Conservation (phyloP, 768 basidiomycete genomes). For the Lentinula aciculospora region DNA sequence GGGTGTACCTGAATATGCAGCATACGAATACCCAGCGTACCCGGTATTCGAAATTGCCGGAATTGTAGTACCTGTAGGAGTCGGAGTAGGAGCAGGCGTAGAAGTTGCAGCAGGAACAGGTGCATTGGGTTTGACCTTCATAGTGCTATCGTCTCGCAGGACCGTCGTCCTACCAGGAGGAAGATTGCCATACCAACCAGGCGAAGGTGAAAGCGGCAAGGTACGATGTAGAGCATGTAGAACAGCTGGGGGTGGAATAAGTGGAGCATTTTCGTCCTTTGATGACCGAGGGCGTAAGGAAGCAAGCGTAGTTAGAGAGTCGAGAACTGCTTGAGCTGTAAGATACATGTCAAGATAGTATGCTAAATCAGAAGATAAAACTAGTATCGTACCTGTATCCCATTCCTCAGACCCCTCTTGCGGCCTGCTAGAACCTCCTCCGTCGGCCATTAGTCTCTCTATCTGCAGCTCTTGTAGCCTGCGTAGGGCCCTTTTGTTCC, state of each 20-base stretch:
- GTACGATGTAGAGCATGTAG: slow-evolving; percentile 72
- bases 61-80: slow-evolving; percentile 11
- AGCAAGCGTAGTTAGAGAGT: slow-evolving; percentile 61
- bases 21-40: slow-evolving; percentile 10
- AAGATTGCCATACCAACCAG: slow-evolving; percentile 74
- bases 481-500: slow-evolving; percentile 58
- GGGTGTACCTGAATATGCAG: slow-evolving; percentile 29
- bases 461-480: slow-evolving; percentile 64
- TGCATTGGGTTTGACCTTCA: slow-evolving; percentile 47
- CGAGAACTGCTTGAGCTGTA: slow-evolving; percentile 66
- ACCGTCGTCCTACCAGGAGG: slow-evolving; percentile 51
- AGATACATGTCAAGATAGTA: slow-evolving; percentile 11
- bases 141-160: slow-evolving; percentile 69
- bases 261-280: slow-evolving; percentile 32
- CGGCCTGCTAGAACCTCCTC: slow-evolving; percentile 36
- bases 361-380: slow-evolving; percentile 9
- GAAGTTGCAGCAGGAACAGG: slow-evolving; percentile 15
- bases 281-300: slow-evolving; percentile 65
- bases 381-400: slow-evolving; percentile 59
- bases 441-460: slow-evolving; percentile 42
- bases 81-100: slow-evolving; percentile 19
- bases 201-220: slow-evolving; percentile 50
- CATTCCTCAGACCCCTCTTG: slow-evolving; percentile 76
- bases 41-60: slow-evolving; percentile 3
- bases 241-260: slow-evolving; percentile 58